Evolutionary conservation across 768 basidiomycete genomes (phyloP), one percentile per base, ranked within the genome.

Genomic region (Rhodotorula paludigena): DNA sequence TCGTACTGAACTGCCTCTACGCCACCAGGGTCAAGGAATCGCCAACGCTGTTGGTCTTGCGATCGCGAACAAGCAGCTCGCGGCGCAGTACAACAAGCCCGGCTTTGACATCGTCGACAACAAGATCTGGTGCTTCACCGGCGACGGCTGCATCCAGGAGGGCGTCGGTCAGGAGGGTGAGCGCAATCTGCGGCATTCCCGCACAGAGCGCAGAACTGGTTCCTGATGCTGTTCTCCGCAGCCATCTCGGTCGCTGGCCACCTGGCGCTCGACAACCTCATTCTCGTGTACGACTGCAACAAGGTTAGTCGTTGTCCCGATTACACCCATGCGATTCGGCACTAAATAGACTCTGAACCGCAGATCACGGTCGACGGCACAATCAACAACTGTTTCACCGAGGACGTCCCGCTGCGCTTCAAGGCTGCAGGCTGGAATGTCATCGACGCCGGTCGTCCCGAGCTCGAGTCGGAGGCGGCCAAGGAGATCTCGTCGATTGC

Each of bases 101-200:
- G 84, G 84, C 15, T 92, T 89, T 76, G 80, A 88, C 51, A 45
- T 72, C 25, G 49, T 72, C 70, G 53, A 53, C 70, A 72, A 68
- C 62, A 61, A 48, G 54, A 68, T 62, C 61, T 96, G 90, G 77
- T 90, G 88, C 54, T 93, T 94, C 81, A 83, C 85, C 64, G 92
- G 92, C 74, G 92, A 96, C 79, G 92, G 92, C 49, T 96, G 92
- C 80, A 83, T 96, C 54, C 92, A 93, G 88, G 92, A 96, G 79
- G 92, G 92, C 82, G 86, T 96, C 73, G 84, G 91, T 32, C 84
- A 85, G 69, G 92, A 96, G 78, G 90, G 92, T 45, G 87, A 10
- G 57, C 5, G n/a, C 33, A 32, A 47, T 36, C 57, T 62, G 9
- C 57, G n/a, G n/a, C n/a, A n/a, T 23, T 25, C 41, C 20, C 41